These are phyloP conservation scores for Aspergillus funiculosus DNA, from an alignment of 495 filamentous ascomycete genomes.

Conservation along the genomic window DNA sequence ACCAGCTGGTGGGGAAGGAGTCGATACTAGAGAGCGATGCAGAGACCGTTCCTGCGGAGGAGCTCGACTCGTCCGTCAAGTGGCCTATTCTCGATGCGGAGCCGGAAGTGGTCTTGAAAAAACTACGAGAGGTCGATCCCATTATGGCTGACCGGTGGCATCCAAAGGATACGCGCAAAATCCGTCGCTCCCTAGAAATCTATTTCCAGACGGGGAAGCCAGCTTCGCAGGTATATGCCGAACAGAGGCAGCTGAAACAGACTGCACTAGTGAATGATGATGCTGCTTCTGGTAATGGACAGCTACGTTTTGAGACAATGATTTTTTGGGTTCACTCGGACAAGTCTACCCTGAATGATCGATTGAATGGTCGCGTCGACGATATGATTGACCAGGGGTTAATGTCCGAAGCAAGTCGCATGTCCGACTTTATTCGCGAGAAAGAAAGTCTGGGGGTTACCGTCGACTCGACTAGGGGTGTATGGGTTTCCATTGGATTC, in stretches of 20 bases:
- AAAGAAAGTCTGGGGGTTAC: slow-evolving; percentile 42
- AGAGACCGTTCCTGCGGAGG: slow-evolving; percentile 9
- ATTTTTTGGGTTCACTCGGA: slow-evolving; percentile 85
- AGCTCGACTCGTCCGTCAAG: slow-evolving; percentile 24
- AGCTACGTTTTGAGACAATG: slow-evolving; percentile 52
- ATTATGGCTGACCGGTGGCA: slow-evolving; percentile 90
- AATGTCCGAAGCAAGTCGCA: slow-evolving; percentile 56
- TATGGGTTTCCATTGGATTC: slow-evolving; percentile 95
- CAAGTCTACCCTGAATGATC: slow-evolving; percentile 54
- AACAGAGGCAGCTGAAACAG: slow-evolving; percentile 49
- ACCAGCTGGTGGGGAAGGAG: slow-evolving; percentile 49
- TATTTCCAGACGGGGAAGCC: slow-evolving; percentile 70
- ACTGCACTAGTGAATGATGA: slow-evolving; percentile 17
- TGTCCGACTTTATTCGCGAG: slow-evolving; percentile 50
- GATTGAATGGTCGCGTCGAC: slow-evolving; percentile 72
- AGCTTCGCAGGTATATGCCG: slow-evolving; percentile 82
- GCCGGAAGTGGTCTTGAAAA: slow-evolving; percentile 62
- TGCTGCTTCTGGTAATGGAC: slow-evolving; percentile 18
- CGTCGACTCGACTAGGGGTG: slow-evolving; percentile 70
- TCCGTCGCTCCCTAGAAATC: slow-evolving; percentile 83
- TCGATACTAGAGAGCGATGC: slow-evolving; percentile 16
- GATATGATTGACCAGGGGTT: slow-evolving; percentile 77
- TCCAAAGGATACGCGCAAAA: slow-evolving; percentile 84
- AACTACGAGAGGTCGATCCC: slow-evolving; percentile 76
- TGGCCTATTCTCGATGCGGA: slow-evolving; percentile 68